phyloP scores from a whole-genome alignment of 257 asterid species.

The Apocynum venetum region DNA sequence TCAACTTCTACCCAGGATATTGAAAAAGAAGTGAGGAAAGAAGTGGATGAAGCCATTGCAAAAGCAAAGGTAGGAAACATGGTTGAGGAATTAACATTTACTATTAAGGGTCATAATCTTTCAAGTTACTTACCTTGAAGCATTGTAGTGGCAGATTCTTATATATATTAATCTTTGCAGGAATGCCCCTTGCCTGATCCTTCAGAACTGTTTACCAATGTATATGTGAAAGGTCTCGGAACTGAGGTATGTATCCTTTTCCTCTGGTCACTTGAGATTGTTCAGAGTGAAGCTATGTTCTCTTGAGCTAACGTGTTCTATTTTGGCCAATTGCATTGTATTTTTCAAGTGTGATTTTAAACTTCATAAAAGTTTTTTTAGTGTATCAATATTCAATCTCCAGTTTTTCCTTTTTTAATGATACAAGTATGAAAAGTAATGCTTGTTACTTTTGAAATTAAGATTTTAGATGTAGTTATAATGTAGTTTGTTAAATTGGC shows the following conservation, averaged over 20 bases:
- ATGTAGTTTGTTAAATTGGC: not conserved
- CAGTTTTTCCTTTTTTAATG: no score
- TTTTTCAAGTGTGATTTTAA: not conserved
- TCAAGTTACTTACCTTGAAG: not conserved
- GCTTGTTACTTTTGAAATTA: no score
- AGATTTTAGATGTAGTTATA: not conserved
- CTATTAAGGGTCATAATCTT: not conserved
- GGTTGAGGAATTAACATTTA: not conserved
- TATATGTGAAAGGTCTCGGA: slow-evolving; percentile 79
- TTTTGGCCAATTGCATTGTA: not conserved
- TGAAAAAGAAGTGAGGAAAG: slow-evolving; percentile 77
- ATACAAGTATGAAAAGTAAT: not conserved
- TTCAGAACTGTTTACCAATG: slow-evolving; percentile 83
- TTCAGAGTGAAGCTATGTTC: not conserved
- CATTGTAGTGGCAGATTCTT: not conserved
- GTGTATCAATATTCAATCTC: not conserved
- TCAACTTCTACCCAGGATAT: slow-evolving; percentile 49
- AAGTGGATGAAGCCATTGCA: slow-evolving; percentile 93
- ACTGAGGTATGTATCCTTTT: slow-evolving; percentile 56
- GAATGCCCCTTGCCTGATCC: slow-evolving; percentile 92
- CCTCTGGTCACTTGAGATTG: not conserved
- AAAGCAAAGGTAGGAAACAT: slow-evolving; percentile 84
- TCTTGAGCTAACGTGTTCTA: not conserved
- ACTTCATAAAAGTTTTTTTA: no score
- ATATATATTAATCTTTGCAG: slow-evolving; percentile 40